These are phyloP conservation scores for Podospora conica DNA, from an alignment of 495 filamentous ascomycete species.

Conservation along the genomic window DNA sequence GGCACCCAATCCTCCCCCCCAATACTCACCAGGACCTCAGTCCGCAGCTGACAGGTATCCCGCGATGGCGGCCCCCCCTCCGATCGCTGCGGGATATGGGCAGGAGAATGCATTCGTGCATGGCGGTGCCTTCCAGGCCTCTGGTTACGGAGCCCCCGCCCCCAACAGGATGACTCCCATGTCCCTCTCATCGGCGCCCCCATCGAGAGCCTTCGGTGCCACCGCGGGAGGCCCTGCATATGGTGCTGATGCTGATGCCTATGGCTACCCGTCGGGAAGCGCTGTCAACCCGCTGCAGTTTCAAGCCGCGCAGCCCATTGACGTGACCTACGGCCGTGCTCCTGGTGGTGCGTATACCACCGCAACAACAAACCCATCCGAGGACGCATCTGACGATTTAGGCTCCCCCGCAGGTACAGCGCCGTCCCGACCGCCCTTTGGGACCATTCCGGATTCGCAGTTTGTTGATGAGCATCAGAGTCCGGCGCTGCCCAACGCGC, in stretches of 20 bases:
- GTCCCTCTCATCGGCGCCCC: constrained; percentile 19
- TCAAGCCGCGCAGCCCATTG: constrained; percentile 26
- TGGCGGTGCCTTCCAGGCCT: constrained; percentile 21
- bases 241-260: constrained; percentile 23
- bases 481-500: constrained; percentile 10
- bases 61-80: constrained; percentile 20
- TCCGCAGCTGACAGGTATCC: constrained; percentile 22
- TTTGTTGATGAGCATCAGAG: constrained; percentile 24
- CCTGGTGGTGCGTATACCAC: constrained; percentile 33
- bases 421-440: constrained; percentile 31
- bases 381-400: constrained; percentile 46
- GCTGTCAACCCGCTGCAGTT: constrained; percentile 12
- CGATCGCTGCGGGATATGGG: constrained; percentile 14
- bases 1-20: constrained; percentile 15
- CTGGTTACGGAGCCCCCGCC: constrained; percentile 18
- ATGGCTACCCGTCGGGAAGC: constrained; percentile 29
- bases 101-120: constrained; percentile 23
- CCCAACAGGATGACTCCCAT: constrained; percentile 21
- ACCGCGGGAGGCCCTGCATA: constrained; percentile 19
- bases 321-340: constrained; percentile 44
- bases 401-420: constrained; percentile 45
- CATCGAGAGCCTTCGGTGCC: constrained; percentile 17
- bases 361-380: constrained; percentile 23
- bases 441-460: constrained; percentile 25
- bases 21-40: constrained; percentile 28